Evolutionary conservation across 352 stramenopile species (phyloP), one percentile per base, ranked within the genome.

Genomic region (Pythium pectinolyticum): DNA sequence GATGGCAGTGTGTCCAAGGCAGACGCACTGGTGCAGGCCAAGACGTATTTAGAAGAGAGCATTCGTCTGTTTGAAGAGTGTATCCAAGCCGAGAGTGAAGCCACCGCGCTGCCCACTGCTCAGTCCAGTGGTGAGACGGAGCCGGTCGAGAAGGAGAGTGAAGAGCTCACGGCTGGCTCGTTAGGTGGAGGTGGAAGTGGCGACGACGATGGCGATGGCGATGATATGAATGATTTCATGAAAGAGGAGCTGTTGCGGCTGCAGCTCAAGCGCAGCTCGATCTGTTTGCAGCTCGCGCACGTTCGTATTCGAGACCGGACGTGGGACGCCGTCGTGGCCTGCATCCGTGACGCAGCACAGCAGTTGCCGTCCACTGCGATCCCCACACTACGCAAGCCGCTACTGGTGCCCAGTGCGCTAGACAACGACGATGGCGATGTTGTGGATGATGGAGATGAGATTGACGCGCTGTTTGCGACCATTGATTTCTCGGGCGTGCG

Each of bases 51-150:
- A 25, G 57, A 72, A 22, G 72, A 86, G 43, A 94, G 85, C 49
- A 90, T 94, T 28, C 62, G 72, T 0, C 68, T 85, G 17, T 92
- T 94, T 66, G 70, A 92, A 70, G 78, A 80, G 31, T 92, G 82
- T 43, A 80, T 90, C 14, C 53, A 59, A n/a, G 31, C 27, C n/a
- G 72, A 70, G 6, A 41, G 32, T 22, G 51, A 62, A 30, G 17
- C 49, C 0, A 40, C 31, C 8, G 57, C 50, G 7, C 40, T 70
- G 25, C 53, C 61, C 5, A 63, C 46, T 41, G 54, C 56, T 35
- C 61, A 67, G 39, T n/a, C n/a, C n/a, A n/a, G n/a, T n/a, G n/a
- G n/a, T n/a, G n/a, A n/a, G n/a, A n/a, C n/a, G n/a, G n/a, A n/a
- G n/a, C n/a, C n/a, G n/a, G n/a, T n/a, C n/a, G n/a, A n/a, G n/a